A percentile compares a stretch with the other conserved stretches of the same genome.
Evolutionary conservation across 192 early-diverging fungal species (phyloP).

Genomic region (Podila epigama): DNA sequence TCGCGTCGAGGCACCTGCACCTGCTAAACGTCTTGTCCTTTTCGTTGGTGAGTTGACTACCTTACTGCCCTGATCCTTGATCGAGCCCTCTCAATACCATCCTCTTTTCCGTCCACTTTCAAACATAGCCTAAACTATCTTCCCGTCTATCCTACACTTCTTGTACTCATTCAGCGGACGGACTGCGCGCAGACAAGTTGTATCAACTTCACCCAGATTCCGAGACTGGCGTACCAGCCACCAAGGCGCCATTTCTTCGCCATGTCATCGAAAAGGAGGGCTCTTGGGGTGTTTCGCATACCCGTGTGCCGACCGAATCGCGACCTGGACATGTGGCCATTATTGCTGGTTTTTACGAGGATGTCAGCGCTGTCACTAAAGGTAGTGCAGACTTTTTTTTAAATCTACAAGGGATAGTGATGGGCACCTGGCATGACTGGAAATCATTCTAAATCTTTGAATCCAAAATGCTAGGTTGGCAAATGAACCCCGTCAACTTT

Average conservation of each 20-base stretch:
- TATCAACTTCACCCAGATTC: slow-evolving; percentile 76
- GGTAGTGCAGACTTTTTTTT: slow-evolving; percentile 49
- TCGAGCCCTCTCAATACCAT: no score
- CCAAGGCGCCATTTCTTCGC: slow-evolving; percentile 66
- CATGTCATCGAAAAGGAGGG: slow-evolving; percentile 65
- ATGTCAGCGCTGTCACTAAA: slow-evolving; percentile 97
- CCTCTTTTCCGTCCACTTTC: no score
- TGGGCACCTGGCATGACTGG: neutral
- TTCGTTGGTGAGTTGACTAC: slow-evolving; percentile 78
- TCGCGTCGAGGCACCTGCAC: slow-evolving; percentile 68
- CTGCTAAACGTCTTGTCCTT: slow-evolving; percentile 87
- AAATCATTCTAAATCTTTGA: neutral
- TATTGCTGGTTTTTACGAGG: slow-evolving; percentile 98
- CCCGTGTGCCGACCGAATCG: slow-evolving; percentile 95
- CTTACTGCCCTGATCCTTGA: no score
- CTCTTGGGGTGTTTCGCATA: slow-evolving; percentile 87
- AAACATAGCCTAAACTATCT: neutral
- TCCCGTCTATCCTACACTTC: neutral
- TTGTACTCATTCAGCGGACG: slow-evolving; percentile 70
- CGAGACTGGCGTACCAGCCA: slow-evolving; percentile 45
- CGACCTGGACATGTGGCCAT: slow-evolving; percentile 97
- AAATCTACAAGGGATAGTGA: neutral
- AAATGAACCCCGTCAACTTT: slow-evolving; percentile 96
- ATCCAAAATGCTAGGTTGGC: slow-evolving; percentile 73
- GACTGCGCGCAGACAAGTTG: slow-evolving; percentile 91